Evolutionary conservation across 192 early-diverging fungal species (phyloP).

Genomic region (Backusella luteola): DNA sequence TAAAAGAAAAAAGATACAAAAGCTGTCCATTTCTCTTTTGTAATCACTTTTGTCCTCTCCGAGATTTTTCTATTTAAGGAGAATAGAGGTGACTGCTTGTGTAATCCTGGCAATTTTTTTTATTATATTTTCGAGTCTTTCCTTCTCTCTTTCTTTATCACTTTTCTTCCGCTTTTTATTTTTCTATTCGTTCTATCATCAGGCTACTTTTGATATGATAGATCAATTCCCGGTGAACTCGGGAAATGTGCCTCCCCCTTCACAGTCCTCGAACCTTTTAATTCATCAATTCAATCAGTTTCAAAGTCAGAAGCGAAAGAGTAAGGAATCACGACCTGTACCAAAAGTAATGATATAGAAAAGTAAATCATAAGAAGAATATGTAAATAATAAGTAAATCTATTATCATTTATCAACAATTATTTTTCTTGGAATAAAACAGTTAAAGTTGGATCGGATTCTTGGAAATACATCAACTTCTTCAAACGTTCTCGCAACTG

Average conservation of each 20-base stretch:
- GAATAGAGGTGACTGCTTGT: conserved; percentile 1
- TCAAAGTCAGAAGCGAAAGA: conserved; percentile 22
- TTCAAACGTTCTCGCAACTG: conserved; percentile 51
- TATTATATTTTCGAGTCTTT: not conserved
- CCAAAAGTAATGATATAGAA: conserved; percentile 17
- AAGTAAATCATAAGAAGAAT: conserved; percentile 2
- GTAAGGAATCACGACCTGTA: conserved; percentile 23
- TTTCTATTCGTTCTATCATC: not conserved
- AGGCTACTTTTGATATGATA: not conserved
- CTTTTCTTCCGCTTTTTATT: not conserved
- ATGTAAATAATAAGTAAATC: not conserved
- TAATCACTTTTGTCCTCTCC: conserved; percentile 3
- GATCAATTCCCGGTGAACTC: conserved; percentile 33
- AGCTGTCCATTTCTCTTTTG: not conserved
- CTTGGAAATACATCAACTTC: conserved; percentile 61
- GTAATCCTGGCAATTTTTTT: not conserved
- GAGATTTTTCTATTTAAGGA: conserved; percentile 1
- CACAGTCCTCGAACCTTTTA: conserved; percentile 19
- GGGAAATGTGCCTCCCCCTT: conserved; percentile 30
- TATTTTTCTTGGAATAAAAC: not conserved
- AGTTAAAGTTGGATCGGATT: conserved; percentile 65
- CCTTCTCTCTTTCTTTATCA: not conserved
- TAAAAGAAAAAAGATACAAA: not conserved
- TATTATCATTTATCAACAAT: not conserved
- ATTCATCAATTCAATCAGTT: conserved; percentile 5